phyloP scores from a whole-genome alignment of 2,329 filamentous ascomycete species.

The Cercospora berteroae region DNA sequence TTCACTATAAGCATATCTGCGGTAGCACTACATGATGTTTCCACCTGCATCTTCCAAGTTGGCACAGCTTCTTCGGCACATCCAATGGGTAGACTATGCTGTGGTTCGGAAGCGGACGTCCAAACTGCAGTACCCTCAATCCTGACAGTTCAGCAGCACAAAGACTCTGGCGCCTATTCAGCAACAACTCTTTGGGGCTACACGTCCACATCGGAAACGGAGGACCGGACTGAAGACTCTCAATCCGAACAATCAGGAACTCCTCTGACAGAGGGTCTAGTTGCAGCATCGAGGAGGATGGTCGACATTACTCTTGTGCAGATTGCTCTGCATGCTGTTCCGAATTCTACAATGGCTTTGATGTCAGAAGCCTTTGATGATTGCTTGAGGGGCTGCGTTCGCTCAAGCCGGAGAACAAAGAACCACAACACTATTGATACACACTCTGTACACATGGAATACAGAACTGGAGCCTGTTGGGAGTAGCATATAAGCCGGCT shows the following conservation, averaged over 20 bases:
- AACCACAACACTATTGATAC: not conserved
- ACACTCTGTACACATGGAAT: not conserved
- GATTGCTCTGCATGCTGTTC: not conserved
- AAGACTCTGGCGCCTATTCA: too few species aligned
- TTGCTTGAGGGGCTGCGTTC: not conserved
- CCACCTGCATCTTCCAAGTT: too few species aligned
- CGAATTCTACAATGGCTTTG: not conserved
- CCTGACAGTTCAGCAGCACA: too few species aligned
- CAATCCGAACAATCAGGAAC: too few species aligned
- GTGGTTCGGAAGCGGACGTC: too few species aligned
- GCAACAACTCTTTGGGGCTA: too few species aligned
- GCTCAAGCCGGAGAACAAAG: not conserved
- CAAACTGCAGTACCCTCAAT: too few species aligned
- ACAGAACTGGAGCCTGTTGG: not conserved
- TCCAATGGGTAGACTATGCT: too few species aligned
- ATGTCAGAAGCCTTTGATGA: not conserved
- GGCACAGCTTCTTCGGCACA: too few species aligned
- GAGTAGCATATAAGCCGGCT: not conserved
- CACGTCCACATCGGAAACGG: too few species aligned
- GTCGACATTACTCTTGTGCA: not conserved
- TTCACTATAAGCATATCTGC: not conserved
- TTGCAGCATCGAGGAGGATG: not conserved
- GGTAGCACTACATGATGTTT: too few species aligned
- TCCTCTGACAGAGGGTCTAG: not conserved
- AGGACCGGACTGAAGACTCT: too few species aligned